A percentile compares a stretch with the other conserved stretches of the same genome.
These are phyloP conservation scores for Oryza nivara DNA, from an alignment of 176 grass and related monocot genomes.

Conservation along the genomic window DNA sequence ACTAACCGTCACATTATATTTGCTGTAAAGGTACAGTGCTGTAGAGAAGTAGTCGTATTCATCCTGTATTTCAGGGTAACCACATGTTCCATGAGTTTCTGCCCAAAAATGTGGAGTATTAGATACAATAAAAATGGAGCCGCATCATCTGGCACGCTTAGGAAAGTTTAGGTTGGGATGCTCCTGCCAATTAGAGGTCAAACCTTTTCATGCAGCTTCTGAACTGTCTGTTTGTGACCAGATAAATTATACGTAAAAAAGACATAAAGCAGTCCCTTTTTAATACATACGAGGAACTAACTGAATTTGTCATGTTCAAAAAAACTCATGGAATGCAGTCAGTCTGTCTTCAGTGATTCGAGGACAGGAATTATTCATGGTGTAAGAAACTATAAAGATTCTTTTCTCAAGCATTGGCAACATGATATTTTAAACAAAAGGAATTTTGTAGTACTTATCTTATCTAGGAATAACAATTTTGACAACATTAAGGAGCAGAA, in stretches of 20 bases:
- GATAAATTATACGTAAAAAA: not conserved
- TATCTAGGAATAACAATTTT: not conserved
- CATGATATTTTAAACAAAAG: not conserved
- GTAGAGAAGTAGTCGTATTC: constrained; percentile 92
- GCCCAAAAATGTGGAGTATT: constrained; percentile 26
- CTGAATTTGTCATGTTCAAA: not conserved
- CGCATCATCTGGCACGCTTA: not conserved
- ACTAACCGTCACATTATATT: constrained; percentile 90
- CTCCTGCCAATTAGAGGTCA: not conserved
- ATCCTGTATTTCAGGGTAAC: constrained; percentile 84
- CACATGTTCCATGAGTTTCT: constrained; percentile 96
- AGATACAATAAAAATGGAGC: constrained; percentile 10
- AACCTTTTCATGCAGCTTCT: not conserved
- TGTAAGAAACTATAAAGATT: not conserved
- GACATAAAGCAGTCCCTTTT: not conserved
- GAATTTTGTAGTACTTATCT: not conserved
- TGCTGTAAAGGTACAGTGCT: constrained; percentile 77
- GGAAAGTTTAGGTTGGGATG: not conserved
- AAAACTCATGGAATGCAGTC: not conserved
- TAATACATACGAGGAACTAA: not conserved
- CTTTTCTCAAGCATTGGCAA: not conserved
- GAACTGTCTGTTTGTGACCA: not conserved
- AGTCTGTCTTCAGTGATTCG: not conserved
- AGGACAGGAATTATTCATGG: not conserved
- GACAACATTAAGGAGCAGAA: not conserved